phyloP scores from a whole-genome alignment of 1,284 basidiomycete species.

The Melampsora abietis-canadensis region DNA sequence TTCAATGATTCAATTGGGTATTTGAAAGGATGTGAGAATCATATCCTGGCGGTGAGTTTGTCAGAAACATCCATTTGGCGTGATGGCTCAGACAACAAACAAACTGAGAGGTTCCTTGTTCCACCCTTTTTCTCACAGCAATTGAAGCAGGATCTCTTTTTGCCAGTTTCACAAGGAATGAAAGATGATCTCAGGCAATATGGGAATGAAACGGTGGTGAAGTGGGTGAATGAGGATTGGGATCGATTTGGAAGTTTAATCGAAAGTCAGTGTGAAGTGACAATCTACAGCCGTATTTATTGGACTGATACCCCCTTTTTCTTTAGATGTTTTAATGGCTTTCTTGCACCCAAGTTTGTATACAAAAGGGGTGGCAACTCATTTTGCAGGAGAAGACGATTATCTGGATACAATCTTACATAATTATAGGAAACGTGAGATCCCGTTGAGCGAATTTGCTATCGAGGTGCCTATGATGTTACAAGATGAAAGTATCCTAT shows the following conservation, averaged over 20 bases:
- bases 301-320: not conserved
- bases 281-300: not conserved
- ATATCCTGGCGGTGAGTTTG: constrained; percentile 32
- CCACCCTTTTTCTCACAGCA: constrained; percentile 18
- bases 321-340: constrained; percentile 37
- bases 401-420: constrained; percentile 39
- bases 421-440: constrained; percentile 35
- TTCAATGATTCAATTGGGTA: constrained; percentile 35
- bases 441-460: constrained; percentile 40
- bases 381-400: constrained; percentile 43
- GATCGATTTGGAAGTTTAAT: constrained; percentile 33
- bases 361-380: constrained; percentile 23
- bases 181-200: constrained; percentile 27
- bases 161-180: constrained; percentile 27
- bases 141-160: constrained; percentile 38
- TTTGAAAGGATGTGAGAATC: constrained; percentile 43
- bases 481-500: constrained; percentile 41
- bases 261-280: constrained; percentile 24
- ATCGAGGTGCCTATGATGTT: constrained; percentile 36
- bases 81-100: not conserved
- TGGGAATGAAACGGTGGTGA: constrained; percentile 35
- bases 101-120: not conserved
- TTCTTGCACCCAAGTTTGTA: constrained; percentile 39
- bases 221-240: constrained; percentile 42
- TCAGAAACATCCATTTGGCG: not conserved